Evolutionary conservation across 208 protist genomes (phyloP).

Genomic region (Lotmaria passim): DNA sequence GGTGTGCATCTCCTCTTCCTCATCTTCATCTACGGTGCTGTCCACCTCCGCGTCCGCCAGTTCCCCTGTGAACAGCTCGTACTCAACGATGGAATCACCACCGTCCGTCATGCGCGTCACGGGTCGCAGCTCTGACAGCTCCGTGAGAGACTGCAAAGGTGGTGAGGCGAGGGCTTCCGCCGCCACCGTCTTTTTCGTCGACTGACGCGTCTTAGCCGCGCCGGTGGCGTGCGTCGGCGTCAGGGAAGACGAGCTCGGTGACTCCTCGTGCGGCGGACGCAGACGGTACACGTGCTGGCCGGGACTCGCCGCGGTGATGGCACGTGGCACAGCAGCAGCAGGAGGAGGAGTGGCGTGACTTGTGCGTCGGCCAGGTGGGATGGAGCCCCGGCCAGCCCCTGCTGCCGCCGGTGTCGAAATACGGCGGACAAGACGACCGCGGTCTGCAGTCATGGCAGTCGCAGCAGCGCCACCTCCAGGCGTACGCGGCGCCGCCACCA

Average conservation of each 20-base stretch:
- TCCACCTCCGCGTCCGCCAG: constrained; percentile 5
- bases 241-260: not conserved
- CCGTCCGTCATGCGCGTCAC: not conserved
- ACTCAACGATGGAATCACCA: constrained; percentile 26
- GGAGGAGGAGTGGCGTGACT: not conserved
- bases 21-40: constrained; percentile 2
- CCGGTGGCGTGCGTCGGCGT: not conserved
- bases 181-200: not conserved
- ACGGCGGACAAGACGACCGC: not conserved
- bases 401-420: not conserved
- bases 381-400: not conserved
- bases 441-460: too few relatives aligned
- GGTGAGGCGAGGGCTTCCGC: not conserved
- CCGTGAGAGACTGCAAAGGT: not conserved
- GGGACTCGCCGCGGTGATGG: not conserved
- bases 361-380: not conserved
- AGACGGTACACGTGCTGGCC: too few relatives aligned
- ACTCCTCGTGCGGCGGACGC: not conserved
- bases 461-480: too few relatives aligned
- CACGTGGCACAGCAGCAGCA: not conserved
- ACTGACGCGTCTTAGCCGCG: constrained; percentile 3
- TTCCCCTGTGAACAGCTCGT: constrained; percentile 16
- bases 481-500: constrained; percentile 6
- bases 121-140: not conserved
- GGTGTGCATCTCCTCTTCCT: too few relatives aligned